Base-by-base conservation (phyloP, 2,329 filamentous ascomycete genomes). In the Colletotrichum sp. region DNA sequence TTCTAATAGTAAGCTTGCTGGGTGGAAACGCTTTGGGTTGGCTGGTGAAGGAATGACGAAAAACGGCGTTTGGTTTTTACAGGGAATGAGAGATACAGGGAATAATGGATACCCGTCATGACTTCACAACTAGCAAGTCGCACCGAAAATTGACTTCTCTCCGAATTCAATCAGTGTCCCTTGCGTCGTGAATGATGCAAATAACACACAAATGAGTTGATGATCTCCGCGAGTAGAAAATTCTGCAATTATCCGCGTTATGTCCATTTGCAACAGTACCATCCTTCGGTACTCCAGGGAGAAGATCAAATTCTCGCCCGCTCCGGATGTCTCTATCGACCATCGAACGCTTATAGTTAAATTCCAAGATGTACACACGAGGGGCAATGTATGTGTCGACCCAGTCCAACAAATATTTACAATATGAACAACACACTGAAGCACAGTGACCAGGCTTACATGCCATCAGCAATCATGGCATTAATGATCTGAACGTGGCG, bases 391-490 rank as follows among this genome's bases (percentile, higher is more conserved):
- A 13, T 5, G 30, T 34, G n/a, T 70, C 57, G 8, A 70, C 67
- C 57, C 48, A 6, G 10, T 43, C 55, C 32, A 52, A 4, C 13
- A 28, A 48, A 4, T 65, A 59, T 39, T 6, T 70, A 60, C 64
- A 65, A 34, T 24, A 34, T 32, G 1, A 59, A 68, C n/a, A 59
- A 43, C 3, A 16, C 21, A 0, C 21, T 26, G 3, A 43, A 24
- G 7, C 18, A 4, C 7, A 16, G 26, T 26, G 26, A 26, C 18
- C 6, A 21, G 8, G 4, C 8, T 60, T 13, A 52, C 70, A 73
- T 73, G 7, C 87, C 87, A 78, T 89, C 86, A 1, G 75, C 81
- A 24, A 88, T 74, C 87, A 89, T 89, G 4, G 87, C 87, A 71
- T 88, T 80, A 6, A 89, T 79, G 26, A 89, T 67, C 75, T 83